A percentile compares a stretch with the other conserved stretches of the same genome.
Conservation (phyloP, 495 filamentous ascomycete genomes). For the Annulohypoxylon moriforme region DNA sequence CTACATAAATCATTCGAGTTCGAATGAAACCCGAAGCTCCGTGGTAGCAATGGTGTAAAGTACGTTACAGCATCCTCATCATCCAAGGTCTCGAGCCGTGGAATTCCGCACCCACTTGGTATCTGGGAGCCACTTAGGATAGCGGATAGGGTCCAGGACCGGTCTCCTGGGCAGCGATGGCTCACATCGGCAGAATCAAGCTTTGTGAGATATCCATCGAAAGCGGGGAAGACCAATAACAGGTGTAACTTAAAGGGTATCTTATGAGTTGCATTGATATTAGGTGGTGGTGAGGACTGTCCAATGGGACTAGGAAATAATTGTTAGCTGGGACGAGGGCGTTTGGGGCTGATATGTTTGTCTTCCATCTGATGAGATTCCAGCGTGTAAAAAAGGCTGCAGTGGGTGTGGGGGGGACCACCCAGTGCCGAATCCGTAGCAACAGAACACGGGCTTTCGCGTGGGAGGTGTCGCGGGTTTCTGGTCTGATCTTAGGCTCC, state of each 20-base stretch:
- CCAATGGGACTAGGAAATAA: conserved; percentile 31
- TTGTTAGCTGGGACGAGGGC: conserved; percentile 38
- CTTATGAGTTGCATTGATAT: conserved; percentile 35
- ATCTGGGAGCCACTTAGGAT: conserved; percentile 7
- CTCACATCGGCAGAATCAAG: conserved; percentile 45
- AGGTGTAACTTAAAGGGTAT: conserved; percentile 43
- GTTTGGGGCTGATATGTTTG: conserved; percentile 39
- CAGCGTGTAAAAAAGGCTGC: conserved; percentile 33
- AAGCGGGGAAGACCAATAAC: conserved; percentile 39
- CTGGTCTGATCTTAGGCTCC: conserved; percentile 22
- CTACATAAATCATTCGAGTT: conserved; percentile 26
- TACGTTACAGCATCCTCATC: conserved; percentile 16
- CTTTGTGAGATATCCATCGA: conserved; percentile 39
- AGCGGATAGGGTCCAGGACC: conserved; percentile 29
- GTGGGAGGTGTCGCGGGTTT: conserved; percentile 33
- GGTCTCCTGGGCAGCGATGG: conserved; percentile 37
- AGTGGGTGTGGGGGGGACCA: conserved; percentile 31
- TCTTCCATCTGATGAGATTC: conserved; percentile 21
- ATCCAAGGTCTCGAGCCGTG: conserved; percentile 28
- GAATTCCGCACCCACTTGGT: conserved; percentile 29
- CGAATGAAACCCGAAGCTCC: conserved; percentile 36
- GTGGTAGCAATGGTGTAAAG: conserved; percentile 18
- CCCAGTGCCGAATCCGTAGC: conserved; percentile 25
- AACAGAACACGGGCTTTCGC: conserved; percentile 16
- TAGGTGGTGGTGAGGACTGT: conserved; percentile 24